A percentile compares a stretch with the other conserved stretches of the same genome.
These are phyloP conservation scores for Mortierella polycephala DNA, from an alignment of 371 early-diverging fungal species.

Conservation along the genomic window DNA sequence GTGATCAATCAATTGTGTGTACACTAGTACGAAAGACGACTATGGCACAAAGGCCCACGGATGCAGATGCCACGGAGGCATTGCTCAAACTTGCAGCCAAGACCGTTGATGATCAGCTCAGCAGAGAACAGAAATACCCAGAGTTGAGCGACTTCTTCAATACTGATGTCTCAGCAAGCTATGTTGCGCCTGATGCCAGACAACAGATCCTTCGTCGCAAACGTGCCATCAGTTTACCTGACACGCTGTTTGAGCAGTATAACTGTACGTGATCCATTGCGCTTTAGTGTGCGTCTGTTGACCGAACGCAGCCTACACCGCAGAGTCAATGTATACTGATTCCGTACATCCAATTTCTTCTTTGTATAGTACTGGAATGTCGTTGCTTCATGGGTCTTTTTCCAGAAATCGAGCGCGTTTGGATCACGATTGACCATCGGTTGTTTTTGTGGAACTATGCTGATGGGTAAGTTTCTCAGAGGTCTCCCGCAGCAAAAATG, in stretches of 20 bases:
- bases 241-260: constrained; percentile 75
- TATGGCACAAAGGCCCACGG: constrained; percentile 43
- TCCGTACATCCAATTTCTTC: not conserved
- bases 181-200: constrained; percentile 48
- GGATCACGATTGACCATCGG: constrained; percentile 88
- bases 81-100: constrained; percentile 56
- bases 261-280: constrained; percentile 58
- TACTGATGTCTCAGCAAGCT: constrained; percentile 37
- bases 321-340: not conserved
- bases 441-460: constrained; percentile 91
- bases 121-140: constrained; percentile 57
- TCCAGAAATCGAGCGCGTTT: constrained; percentile 89
- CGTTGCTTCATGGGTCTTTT: constrained; percentile 89
- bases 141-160: constrained; percentile 59
- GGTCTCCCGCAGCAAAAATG: not conserved
- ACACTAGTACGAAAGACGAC: not conserved
- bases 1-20: too few species aligned
- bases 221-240: constrained; percentile 70
- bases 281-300: not conserved
- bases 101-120: constrained; percentile 58
- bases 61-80: constrained; percentile 43
- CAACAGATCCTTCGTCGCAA: constrained; percentile 64
- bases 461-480: constrained; percentile 58
- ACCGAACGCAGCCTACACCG: not conserved
- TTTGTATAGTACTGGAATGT: constrained; percentile 67